Evolutionary conservation across 768 basidiomycete genomes (phyloP).

Genomic region (Amanita phalloides): DNA sequence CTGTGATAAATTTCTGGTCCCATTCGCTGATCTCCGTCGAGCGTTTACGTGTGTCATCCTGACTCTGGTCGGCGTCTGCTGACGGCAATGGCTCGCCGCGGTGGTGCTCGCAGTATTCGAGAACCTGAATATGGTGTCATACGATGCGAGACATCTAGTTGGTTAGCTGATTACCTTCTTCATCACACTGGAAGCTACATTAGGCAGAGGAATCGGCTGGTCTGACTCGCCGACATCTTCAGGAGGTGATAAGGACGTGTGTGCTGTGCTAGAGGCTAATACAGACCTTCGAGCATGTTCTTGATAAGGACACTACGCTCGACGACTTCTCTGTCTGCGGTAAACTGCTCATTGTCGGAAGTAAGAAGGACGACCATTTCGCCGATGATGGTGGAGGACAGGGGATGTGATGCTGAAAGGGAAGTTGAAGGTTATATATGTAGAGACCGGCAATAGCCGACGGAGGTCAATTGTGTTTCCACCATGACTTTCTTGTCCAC

Average conservation of each 20-base stretch:
- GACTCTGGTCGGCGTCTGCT: slow-evolving; percentile 66
- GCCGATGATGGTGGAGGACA: slow-evolving; percentile 7
- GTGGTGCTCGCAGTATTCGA: slow-evolving; percentile 99
- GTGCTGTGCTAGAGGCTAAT: slow-evolving; percentile 5
- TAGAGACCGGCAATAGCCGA: slow-evolving; percentile 29
- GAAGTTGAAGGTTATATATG: slow-evolving; percentile 16
- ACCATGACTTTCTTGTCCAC: slow-evolving; percentile 38
- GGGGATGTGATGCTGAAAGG: slow-evolving; percentile 9
- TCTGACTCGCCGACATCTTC: slow-evolving; percentile 91
- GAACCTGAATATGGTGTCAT: slow-evolving; percentile 45
- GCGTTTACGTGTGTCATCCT: slow-evolving; percentile 93
- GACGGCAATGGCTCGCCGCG: slow-evolving; percentile 92
- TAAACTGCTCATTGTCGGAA: slow-evolving; percentile 93
- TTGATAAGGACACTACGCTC: slow-evolving; percentile 95
- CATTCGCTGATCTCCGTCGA: slow-evolving; percentile 99
- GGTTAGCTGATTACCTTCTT: slow-evolving; percentile 59
- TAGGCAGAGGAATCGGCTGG: slow-evolving; percentile 90
- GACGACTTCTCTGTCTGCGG: slow-evolving; percentile 88
- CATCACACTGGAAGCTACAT: slow-evolving; percentile 85
- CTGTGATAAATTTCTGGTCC: slow-evolving; percentile 98
- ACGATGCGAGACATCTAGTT: background rate
- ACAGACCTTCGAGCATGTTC: slow-evolving; percentile 96
- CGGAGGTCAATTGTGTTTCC: background rate
- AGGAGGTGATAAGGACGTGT: slow-evolving; percentile 9
- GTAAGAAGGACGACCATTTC: slow-evolving; percentile 80